Conservation (phyloP, 2,329 filamentous ascomycete species). For the Epichloe baconii region DNA sequence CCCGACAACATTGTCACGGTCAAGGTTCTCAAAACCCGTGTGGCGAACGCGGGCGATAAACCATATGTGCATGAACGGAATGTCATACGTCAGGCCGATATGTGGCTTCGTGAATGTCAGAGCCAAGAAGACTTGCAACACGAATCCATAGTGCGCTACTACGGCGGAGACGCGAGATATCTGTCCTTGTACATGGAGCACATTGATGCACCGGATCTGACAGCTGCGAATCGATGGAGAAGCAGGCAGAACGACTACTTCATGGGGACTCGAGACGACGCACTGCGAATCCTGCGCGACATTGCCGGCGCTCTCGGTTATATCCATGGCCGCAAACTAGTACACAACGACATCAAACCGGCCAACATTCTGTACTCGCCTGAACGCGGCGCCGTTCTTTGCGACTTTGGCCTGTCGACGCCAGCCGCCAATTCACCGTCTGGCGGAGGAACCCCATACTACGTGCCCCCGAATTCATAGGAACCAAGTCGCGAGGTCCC, state of each 20-base stretch:
- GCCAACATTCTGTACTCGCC: constrained; percentile 47
- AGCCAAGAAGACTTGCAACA: constrained; percentile 42
- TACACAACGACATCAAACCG: constrained; percentile 52
- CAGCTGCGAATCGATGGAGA: constrained; percentile 36
- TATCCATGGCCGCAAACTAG: constrained; percentile 37
- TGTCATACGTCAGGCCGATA: constrained; percentile 45
- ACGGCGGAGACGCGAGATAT: constrained; percentile 46
- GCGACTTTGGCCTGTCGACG: constrained; percentile 46
- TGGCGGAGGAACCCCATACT: constrained; percentile 46
- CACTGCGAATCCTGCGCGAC: constrained; percentile 38
- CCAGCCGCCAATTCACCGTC: constrained; percentile 30
- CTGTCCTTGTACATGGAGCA: constrained; percentile 50
- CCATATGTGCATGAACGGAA: constrained; percentile 38
- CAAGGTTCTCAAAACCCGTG: constrained; percentile 45
- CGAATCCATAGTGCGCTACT: constrained; percentile 43
- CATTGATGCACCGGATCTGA: constrained; percentile 42
- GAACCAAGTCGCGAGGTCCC: constrained; percentile 36
- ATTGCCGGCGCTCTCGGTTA: constrained; percentile 42
- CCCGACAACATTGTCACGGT: constrained; percentile 43
- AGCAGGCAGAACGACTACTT: constrained; percentile 34
- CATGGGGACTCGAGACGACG: constrained; percentile 34
- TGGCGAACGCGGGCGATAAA: constrained; percentile 26
- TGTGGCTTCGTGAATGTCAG: constrained; percentile 45
- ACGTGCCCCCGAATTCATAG: constrained; percentile 50
- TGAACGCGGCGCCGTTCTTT: constrained; percentile 45